Percentiles rank a stretch among this genome's conserved stretches.
Evolutionary conservation across 768 basidiomycete genomes (phyloP).

Genomic region (Gyrodon lividus): DNA sequence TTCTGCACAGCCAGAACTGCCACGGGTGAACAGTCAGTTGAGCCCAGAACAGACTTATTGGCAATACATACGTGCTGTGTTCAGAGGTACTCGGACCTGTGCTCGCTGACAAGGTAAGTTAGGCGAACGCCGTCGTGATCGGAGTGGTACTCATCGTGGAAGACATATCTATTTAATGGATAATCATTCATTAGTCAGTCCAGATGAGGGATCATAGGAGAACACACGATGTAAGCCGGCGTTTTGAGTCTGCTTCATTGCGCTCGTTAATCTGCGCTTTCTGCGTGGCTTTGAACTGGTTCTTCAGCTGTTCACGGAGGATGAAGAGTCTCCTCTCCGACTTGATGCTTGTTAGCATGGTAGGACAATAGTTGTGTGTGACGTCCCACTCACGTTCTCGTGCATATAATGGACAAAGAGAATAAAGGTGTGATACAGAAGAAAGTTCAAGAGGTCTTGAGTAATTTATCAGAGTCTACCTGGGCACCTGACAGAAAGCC

Average conservation of each 20-base stretch:
- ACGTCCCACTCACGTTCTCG: conserved; percentile 46
- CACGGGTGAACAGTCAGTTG: conserved; percentile 3
- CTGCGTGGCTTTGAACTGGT: conserved; percentile 68
- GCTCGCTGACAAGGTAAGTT: conserved; percentile 18
- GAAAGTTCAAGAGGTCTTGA: conserved; percentile 64
- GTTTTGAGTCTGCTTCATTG: conserved; percentile 76
- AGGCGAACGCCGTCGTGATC: conserved; percentile 5
- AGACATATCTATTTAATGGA: conserved; percentile 54
- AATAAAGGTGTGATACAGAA: conserved; percentile 78
- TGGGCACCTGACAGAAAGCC: background rate
- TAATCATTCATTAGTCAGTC: conserved; percentile 2
- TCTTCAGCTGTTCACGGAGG: conserved; percentile 72
- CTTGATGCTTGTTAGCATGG: conserved; percentile 7
- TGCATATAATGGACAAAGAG: conserved; percentile 72
- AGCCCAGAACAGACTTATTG: background rate
- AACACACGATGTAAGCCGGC: conserved; percentile 73
- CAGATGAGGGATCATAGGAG: conserved; percentile 18
- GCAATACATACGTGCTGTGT: conserved; percentile 55
- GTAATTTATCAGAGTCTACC: conserved; percentile 4
- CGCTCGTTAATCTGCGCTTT: conserved; percentile 74
- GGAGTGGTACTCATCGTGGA: conserved; percentile 60
- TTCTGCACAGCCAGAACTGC: conserved; percentile 85
- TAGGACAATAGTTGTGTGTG: background rate
- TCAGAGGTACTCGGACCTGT: conserved; percentile 80
- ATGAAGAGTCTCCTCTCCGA: conserved; percentile 66